Percentiles rank a stretch among this genome's conserved stretches.
phyloP scores from a whole-genome alignment of 2,329 filamentous ascomycete species.

The Parastagonospora nodorum region DNA sequence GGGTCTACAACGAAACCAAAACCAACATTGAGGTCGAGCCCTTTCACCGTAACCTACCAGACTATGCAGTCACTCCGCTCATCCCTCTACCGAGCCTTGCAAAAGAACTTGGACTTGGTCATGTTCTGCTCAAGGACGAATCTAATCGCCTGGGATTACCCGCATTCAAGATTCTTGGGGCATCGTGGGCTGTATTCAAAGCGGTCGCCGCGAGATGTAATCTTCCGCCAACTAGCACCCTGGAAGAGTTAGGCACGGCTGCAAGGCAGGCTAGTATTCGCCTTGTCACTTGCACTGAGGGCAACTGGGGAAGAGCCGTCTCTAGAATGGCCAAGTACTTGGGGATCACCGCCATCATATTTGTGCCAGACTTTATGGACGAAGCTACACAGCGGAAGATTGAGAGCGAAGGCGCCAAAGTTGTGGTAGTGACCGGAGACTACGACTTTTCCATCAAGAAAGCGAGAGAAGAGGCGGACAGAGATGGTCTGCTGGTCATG shows the following conservation, averaged over 20 bases:
- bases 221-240: constrained; percentile 49
- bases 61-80: constrained; percentile 62
- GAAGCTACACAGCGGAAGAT: constrained; percentile 61
- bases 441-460: constrained; percentile 68
- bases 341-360: constrained; percentile 61
- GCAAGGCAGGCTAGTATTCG: constrained; percentile 39
- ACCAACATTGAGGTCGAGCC: constrained; percentile 24
- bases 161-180: constrained; percentile 80
- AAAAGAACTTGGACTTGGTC: constrained; percentile 55
- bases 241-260: constrained; percentile 51
- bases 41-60: constrained; percentile 65
- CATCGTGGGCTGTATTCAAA: constrained; percentile 72
- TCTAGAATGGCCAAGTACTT: constrained; percentile 69
- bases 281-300: constrained; percentile 71
- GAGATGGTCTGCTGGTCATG: constrained; percentile 63
- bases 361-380: constrained; percentile 66
- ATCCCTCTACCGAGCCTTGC: constrained; percentile 60
- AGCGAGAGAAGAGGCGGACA: constrained; percentile 53
- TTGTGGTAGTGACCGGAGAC: constrained; percentile 60
- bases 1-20: constrained; percentile 16
- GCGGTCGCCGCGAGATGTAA: constrained; percentile 56
- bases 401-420: constrained; percentile 64
- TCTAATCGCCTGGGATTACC: constrained; percentile 70
- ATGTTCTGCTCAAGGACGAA: constrained; percentile 74
- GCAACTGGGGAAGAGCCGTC: constrained; percentile 77